Conservation (phyloP, 352 stramenopile genomes). For the Globisporangium yorkense region DNA sequence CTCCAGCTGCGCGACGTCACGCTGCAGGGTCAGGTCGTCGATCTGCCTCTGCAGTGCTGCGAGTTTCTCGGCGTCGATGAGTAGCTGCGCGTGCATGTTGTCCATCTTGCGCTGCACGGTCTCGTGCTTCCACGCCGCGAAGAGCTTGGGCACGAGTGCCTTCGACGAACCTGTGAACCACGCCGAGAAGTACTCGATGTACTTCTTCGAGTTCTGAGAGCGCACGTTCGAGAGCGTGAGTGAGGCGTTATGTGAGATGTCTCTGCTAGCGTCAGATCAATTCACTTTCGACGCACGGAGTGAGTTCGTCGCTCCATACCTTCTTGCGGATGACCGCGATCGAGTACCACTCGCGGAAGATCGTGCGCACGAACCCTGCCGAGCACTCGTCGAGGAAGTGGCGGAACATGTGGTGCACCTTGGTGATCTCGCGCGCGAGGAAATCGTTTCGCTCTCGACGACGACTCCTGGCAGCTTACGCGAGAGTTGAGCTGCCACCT, state of each 20-base stretch:
- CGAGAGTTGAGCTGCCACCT: not conserved
- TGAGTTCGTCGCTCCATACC: conserved; percentile 16
- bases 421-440: conserved; percentile 44
- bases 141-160: conserved; percentile 45
- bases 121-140: conserved; percentile 44
- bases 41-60: conserved; percentile 37
- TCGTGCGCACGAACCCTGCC: conserved; percentile 33
- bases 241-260: not conserved
- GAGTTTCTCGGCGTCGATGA: conserved; percentile 26
- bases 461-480: conserved; percentile 17
- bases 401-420: conserved; percentile 47
- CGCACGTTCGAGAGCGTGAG: not conserved
- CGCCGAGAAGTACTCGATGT: conserved; percentile 61
- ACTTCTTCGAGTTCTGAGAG: conserved; percentile 60
- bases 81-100: conserved; percentile 31
- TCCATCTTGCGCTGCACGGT: conserved; percentile 21
- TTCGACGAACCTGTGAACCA: conserved; percentile 62
- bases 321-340: conserved; percentile 54
- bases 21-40: conserved; percentile 43
- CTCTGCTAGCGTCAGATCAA: not conserved
- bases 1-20: conserved; percentile 43
- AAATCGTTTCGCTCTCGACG: conserved; percentile 49
- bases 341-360: conserved; percentile 69
- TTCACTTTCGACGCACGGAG: too few relatives aligned
- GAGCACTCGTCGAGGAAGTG: conserved; percentile 46